phyloP scores from a whole-genome alignment of 495 filamentous ascomycete genomes.

The Aspergillus sparsus region DNA sequence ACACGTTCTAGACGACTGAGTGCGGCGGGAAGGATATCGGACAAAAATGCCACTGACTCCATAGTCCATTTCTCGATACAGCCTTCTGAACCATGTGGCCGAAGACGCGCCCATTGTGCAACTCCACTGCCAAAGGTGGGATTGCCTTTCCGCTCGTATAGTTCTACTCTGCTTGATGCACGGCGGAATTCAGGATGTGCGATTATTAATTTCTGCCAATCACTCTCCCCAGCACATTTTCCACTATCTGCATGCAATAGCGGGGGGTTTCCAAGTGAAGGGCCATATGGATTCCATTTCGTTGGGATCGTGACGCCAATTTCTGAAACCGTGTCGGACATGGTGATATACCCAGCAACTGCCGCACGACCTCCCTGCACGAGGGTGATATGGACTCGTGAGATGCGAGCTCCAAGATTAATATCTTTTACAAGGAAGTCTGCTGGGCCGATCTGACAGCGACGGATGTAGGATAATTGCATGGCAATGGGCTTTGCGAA shows the following conservation, averaged over 20 bases:
- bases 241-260: neutral
- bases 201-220: neutral
- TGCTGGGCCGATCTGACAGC: neutral
- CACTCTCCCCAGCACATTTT: neutral
- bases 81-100: no score
- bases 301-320: neutral
- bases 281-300: neutral
- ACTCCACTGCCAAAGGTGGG: neutral
- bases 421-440: neutral
- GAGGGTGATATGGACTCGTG: neutral
- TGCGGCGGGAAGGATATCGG: slow-evolving; percentile 1
- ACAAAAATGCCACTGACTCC: slow-evolving; percentile 1
- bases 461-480: slow-evolving; percentile 3
- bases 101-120: neutral
- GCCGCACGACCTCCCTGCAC: neutral
- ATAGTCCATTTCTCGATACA: neutral
- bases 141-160: neutral
- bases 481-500: neutral
- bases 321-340: neutral
- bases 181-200: neutral
- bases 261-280: neutral
- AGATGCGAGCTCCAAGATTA: slow-evolving; percentile 3
- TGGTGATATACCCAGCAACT: neutral
- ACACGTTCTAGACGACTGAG: slow-evolving; percentile 4
- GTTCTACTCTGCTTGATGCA: neutral